Conservation (phyloP, 2,329 filamentous ascomycete species). For the Ascochyta viciae-villosae region DNA sequence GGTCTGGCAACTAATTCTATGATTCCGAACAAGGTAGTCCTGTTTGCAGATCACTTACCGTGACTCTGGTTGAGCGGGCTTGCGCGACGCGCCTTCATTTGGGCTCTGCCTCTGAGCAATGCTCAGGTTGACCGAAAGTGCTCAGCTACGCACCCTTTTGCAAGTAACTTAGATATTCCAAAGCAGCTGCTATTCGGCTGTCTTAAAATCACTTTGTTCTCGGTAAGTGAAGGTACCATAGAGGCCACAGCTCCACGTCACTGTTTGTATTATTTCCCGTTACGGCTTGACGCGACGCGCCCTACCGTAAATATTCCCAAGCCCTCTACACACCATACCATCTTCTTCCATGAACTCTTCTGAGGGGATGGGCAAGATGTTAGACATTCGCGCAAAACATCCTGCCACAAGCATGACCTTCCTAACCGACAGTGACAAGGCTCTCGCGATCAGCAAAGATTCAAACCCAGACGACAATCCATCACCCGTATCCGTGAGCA, state of each 20-base stretch:
- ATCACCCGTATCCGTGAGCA: not conserved
- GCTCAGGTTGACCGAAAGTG: too few relatives aligned
- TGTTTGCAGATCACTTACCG: not conserved
- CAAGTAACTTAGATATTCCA: too few relatives aligned
- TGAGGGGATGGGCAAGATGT: not conserved
- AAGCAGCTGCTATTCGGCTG: not conserved
- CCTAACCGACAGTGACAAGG: not conserved
- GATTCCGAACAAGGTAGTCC: not conserved
- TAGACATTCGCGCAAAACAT: not conserved
- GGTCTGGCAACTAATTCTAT: not conserved
- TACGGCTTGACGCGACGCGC: not conserved
- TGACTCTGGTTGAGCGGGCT: not conserved
- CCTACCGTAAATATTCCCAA: not conserved
- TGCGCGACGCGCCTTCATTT: not conserved
- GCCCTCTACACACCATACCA: not conserved
- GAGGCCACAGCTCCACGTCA: not conserved
- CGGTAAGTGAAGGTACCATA: slow-evolving; percentile 4
- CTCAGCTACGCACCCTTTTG: too few relatives aligned
- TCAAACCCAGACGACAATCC: not conserved
- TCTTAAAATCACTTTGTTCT: not conserved
- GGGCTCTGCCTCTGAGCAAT: not conserved
- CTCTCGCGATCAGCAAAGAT: not conserved
- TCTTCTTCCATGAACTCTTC: not conserved
- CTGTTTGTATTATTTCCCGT: slow-evolving; percentile 18
- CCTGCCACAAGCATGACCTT: too few relatives aligned